A percentile compares a stretch with the other conserved stretches of the same genome.
These are phyloP conservation scores for Mycena olivaceomarginata DNA, from an alignment of 768 basidiomycete species.

Conservation along the genomic window DNA sequence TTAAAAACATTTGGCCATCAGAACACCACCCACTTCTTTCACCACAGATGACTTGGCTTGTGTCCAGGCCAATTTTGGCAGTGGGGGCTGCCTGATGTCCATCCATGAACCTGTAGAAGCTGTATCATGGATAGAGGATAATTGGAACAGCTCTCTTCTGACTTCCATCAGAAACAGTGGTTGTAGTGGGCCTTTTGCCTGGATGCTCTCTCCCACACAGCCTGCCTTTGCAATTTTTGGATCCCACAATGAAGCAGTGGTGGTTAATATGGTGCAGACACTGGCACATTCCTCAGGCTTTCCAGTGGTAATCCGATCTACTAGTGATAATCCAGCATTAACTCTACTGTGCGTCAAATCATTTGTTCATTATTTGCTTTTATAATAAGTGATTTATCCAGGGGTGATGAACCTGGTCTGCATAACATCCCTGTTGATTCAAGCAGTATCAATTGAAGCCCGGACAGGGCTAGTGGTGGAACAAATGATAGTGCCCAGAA, in stretches of 20 bases:
- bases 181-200: conserved; percentile 6
- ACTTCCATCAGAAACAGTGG: not conserved
- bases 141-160: conserved; percentile 2
- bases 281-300: conserved; percentile 18
- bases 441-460: not conserved
- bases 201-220: conserved; percentile 8
- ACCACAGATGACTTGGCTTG: not conserved
- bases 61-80: not conserved
- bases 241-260: not conserved
- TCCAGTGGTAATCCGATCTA: conserved; percentile 7
- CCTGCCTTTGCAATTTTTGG: conserved; percentile 14
- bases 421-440: not conserved
- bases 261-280: not conserved
- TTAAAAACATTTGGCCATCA: not conserved
- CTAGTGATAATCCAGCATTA: not conserved
- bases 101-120: conserved; percentile 5
- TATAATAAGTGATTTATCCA: not conserved
- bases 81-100: conserved; percentile 6
- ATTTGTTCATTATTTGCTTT: not conserved
- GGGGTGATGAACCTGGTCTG: not conserved
- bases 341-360: not conserved
- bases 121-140: conserved; percentile 10
- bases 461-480: not conserved
- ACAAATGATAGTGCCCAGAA: not conserved
- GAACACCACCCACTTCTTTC: not conserved